Percentiles rank a stretch among this genome's conserved stretches.
Conservation (phyloP, 169 alveolate species). For the Nephromyces sp. region DNA sequence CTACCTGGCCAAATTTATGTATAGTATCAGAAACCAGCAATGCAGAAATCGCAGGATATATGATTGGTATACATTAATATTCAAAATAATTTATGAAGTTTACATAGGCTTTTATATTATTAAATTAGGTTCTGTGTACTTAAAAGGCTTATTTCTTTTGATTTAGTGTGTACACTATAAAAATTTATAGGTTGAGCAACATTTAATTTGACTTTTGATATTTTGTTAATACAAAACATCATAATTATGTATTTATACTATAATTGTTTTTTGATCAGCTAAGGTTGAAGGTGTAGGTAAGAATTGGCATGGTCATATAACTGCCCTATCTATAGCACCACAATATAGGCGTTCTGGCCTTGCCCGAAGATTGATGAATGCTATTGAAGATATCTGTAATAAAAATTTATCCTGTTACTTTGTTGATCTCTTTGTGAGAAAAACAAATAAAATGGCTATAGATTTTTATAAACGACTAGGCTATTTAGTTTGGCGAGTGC, state of each 20-base stretch:
- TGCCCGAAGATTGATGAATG: conserved; percentile 79
- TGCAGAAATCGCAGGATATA: conserved; percentile 77
- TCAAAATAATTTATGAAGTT: not conserved
- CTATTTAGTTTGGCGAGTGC: conserved; percentile 66
- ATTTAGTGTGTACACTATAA: not conserved
- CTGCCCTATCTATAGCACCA: conserved; percentile 90
- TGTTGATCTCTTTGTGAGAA: conserved; percentile 86
- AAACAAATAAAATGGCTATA: conserved; percentile 78
- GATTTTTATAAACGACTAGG: conserved; percentile 78
- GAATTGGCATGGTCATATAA: conserved; percentile 92
- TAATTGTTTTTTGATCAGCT: conserved; percentile 1
- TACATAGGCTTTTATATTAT: not conserved
- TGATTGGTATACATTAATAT: conserved; percentile 53
- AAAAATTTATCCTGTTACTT: conserved; percentile 71
- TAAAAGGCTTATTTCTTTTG: not conserved
- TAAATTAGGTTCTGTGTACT: not conserved
- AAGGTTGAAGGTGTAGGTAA: conserved; percentile 77
- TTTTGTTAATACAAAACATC: not conserved
- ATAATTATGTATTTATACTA: not conserved
- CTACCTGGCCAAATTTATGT: conserved; percentile 85
- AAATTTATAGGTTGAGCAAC: no score
- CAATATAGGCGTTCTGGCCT: conserved; percentile 80
- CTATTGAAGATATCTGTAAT: conserved; percentile 75
- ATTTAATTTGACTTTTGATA: not conserved
- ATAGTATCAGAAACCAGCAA: conserved; percentile 73